Evolutionary conservation across 2,329 filamentous ascomycete genomes (phyloP), one percentile per base, ranked within the genome.

Genomic region (Allantophomopsis cytisporea): DNA sequence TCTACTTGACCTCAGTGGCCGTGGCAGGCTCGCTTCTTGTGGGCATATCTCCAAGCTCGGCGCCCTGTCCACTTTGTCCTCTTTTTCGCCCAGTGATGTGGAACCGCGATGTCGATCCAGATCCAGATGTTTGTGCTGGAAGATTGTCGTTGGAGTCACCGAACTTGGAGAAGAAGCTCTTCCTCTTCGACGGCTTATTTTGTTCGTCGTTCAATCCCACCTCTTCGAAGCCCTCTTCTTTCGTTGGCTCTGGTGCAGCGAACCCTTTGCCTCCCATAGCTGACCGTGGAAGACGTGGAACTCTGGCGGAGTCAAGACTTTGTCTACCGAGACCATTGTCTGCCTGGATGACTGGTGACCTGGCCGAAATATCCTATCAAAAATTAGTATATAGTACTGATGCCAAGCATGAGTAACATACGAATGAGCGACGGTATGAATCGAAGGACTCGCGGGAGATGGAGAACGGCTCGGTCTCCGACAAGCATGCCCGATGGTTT

Each of bases 361-460:
- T 79, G 31, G 88, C 89, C 37, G 82, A 88, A 44, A 96, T 93
- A 56, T 96, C 88, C 88, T 94, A 52, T 42, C 43, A 30, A 41
- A n/a, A 8, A 44, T 45, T 23, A 48, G 41, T 37, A 23, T 35
- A 12, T 14, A 8, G 13, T 28, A 35, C 34, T 12, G n/a, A 18
- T 20, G 13, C 16, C 16, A 6, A n/a, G 31, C 20, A 32, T 39
- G 36, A 44, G 40, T 23, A 12, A 68, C 81, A 50, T 72, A 94
- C 89, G 65, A 96, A 96, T 47, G 88, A 95, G 53, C 91, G 78
- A 46, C 91, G 73, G 62, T 96, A 96, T 3, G 88, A 94, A 58
- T 96, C 91, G 55, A 96, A 96, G 2, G 88, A 95, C 63, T 96
- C 91, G 53, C 89, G 76, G 31, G 88, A 94, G 57, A 96, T 96